A percentile compares a stretch with the other conserved stretches of the same genome.
These are phyloP conservation scores for Fusarium musae DNA, from an alignment of 2,329 filamentous ascomycete genomes.

Conservation along the genomic window DNA sequence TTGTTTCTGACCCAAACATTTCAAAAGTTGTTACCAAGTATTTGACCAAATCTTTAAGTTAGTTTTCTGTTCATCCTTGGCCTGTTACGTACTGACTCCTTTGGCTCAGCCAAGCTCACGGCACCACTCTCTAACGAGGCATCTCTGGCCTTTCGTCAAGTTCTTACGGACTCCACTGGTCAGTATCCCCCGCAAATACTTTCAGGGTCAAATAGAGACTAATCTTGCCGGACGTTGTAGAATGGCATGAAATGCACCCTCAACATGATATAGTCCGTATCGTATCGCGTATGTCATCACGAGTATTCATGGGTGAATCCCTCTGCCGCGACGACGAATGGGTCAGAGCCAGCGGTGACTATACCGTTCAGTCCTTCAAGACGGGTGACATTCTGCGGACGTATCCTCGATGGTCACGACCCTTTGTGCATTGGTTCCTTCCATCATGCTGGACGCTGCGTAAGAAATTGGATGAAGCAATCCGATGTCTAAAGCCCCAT, in stretches of 20 bases:
- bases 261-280: not conserved
- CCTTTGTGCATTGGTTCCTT: constrained; percentile 58
- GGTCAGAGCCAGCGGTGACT: constrained; percentile 56
- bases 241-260: constrained; percentile 3
- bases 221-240: not conserved
- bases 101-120: not conserved
- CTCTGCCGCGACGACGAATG: constrained; percentile 57
- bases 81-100: not conserved
- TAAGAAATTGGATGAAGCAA: constrained; percentile 37
- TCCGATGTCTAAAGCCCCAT: constrained; percentile 39
- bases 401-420: constrained; percentile 57
- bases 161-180: constrained; percentile 3
- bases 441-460: constrained; percentile 46
- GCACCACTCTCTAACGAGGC: not conserved
- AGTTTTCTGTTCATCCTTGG: fast-evolving
- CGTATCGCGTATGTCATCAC: constrained; percentile 37
- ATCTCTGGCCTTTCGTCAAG: not conserved
- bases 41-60: not conserved
- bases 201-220: fast-evolving
- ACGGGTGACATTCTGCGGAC: constrained; percentile 47
- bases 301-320: constrained; percentile 54
- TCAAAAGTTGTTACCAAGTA: not conserved
- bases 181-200: not conserved
- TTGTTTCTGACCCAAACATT: not conserved
- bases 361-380: constrained; percentile 56